These are phyloP conservation scores for Blastobotrys parvus DNA, from an alignment of 805 yeast species.

Conservation along the genomic window DNA sequence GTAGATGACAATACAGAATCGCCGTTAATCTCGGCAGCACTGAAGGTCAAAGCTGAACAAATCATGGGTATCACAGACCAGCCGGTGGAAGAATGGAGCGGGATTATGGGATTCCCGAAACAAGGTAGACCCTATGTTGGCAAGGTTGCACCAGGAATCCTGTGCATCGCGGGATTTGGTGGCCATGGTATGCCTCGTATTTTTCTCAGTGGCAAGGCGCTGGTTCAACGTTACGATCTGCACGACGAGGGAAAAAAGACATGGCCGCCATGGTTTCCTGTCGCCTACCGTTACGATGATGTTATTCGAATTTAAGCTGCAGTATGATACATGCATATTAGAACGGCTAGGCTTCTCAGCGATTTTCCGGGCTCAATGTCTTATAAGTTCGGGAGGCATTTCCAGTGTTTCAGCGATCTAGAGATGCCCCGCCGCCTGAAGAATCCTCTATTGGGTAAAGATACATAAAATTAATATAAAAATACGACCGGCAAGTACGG, in stretches of 20 bases:
- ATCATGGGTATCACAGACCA: conserved; percentile 6
- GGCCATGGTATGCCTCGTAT: conserved; percentile 49
- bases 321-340: no score
- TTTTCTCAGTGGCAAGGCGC: conserved; percentile 33
- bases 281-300: not conserved
- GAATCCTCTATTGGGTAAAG: no score
- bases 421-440: no score
- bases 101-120: conserved; percentile 39
- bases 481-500: no score
- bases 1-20: conserved; percentile 11
- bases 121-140: conserved; percentile 39
- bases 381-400: no score
- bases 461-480: no score
- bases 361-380: no score
- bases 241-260: conserved; percentile 1
- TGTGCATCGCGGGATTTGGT: conserved; percentile 36
- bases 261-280: conserved; percentile 17
- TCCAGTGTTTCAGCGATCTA: no score
- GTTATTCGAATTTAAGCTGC: no score
- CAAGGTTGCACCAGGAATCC: conserved; percentile 21
- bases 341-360: no score
- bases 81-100: conserved; percentile 34
- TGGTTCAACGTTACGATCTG: conserved; percentile 25
- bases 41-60: conserved; percentile 4
- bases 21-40: conserved; percentile 1